Conservation (phyloP, 495 filamentous ascomycete genomes). For the Jackrogersella multiformis region DNA sequence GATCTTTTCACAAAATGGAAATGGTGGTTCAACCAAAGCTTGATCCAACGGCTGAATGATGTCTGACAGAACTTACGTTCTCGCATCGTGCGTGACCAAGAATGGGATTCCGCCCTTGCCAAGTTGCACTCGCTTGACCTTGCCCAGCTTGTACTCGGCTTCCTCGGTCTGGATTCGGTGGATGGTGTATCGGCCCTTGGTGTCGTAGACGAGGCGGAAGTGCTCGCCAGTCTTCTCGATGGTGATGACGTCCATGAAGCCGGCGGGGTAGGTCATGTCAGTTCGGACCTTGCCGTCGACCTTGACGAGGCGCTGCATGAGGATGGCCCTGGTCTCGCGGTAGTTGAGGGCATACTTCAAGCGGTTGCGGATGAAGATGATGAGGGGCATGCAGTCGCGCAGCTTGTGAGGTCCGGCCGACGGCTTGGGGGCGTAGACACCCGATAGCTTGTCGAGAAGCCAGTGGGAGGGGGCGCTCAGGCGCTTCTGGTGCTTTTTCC, state of each 20-base stretch:
- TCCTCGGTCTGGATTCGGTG: slow-evolving; percentile 98
- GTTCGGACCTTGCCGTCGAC: slow-evolving; percentile 99
- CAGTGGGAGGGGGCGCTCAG: slow-evolving; percentile 98
- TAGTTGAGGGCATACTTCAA: slow-evolving; percentile 99
- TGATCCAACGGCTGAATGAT: slow-evolving; percentile 99
- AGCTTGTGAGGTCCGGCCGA: slow-evolving; percentile 99
- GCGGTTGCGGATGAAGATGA: slow-evolving; percentile 99
- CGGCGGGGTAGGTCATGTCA: slow-evolving; percentile 95
- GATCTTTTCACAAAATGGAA: slow-evolving; percentile 40
- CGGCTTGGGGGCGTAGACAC: slow-evolving; percentile 94
- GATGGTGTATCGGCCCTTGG: slow-evolving; percentile 99
- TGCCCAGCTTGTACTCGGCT: slow-evolving; percentile 98
- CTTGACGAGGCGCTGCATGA: slow-evolving; percentile 99
- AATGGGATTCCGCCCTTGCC: slow-evolving; percentile 99
- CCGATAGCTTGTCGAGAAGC: slow-evolving; percentile 99
- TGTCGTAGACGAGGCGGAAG: slow-evolving; percentile 99
- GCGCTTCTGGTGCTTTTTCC: slow-evolving; percentile 99
- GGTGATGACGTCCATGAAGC: slow-evolving; percentile 99
- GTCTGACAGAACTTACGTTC: slow-evolving; percentile 96
- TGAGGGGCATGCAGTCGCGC: slow-evolving; percentile 97
- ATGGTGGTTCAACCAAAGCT: slow-evolving; percentile 80
- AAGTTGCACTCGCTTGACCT: slow-evolving; percentile 99
- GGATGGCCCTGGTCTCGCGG: slow-evolving; percentile 95
- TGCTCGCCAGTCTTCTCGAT: slow-evolving; percentile 99
- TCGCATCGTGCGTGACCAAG: slow-evolving; percentile 99